These are phyloP conservation scores for Bidens hawaiensis DNA, from an alignment of 140 eudicot species.

Conservation along the genomic window DNA sequence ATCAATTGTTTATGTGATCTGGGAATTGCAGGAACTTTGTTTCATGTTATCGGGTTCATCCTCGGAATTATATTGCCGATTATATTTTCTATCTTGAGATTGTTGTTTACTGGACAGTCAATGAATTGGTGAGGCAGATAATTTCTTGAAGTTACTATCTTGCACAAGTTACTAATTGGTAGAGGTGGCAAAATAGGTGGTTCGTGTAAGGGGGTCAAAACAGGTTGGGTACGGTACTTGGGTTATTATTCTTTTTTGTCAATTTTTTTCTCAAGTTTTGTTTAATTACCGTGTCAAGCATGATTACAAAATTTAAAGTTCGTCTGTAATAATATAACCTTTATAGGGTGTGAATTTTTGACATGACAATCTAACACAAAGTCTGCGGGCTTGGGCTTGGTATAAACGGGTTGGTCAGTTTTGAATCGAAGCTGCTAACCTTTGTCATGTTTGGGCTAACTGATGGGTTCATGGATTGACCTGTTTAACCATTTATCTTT, in stretches of 20 bases:
- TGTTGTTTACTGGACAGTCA: conserved; percentile 63
- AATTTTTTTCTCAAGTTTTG: not conserved
- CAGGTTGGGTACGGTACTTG: not conserved
- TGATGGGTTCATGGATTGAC: too few species aligned
- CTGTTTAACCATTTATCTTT: too few species aligned
- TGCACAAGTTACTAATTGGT: not conserved
- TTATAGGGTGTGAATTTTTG: too few species aligned
- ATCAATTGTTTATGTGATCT: conserved; percentile 9
- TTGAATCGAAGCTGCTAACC: too few species aligned
- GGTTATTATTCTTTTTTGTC: not conserved
- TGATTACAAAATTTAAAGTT: not conserved
- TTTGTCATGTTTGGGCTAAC: too few species aligned
- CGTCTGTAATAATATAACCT: not conserved
- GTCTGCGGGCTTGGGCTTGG: too few species aligned
- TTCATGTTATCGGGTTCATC: conserved; percentile 58
- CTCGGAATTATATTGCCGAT: conserved; percentile 61
- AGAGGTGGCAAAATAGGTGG: not conserved
- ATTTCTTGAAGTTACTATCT: not conserved
- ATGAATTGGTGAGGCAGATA: conserved; percentile 76
- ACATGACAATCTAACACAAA: too few species aligned
- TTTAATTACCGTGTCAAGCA: not conserved
- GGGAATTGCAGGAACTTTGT: conserved; percentile 59
- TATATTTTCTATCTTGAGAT: conserved; percentile 51
- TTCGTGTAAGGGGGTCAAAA: not conserved
- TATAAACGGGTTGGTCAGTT: too few species aligned